Evolutionary conservation across 345 rosid species (phyloP), one percentile per base, ranked within the genome.

Genomic region (Sisymbrium irio): DNA sequence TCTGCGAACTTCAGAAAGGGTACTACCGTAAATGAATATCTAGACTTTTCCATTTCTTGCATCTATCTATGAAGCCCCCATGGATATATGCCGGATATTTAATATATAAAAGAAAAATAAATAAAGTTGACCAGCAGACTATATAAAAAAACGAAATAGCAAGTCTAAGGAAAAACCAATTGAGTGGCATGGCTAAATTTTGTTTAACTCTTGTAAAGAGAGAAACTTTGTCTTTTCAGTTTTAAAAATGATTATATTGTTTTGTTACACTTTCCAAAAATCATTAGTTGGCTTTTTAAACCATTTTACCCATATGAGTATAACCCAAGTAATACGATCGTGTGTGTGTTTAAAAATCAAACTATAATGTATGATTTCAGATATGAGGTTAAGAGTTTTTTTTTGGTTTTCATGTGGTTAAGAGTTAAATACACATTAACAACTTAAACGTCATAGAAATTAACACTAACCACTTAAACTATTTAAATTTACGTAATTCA

Each of bases 21-120:
- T 61, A 41, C 35, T n/a, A 42, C 40, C 4, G 75, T 76, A 61
- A 69, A 68, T 60, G 35, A 45, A 3, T 15, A 45, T 73, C 8
- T 39, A 37, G 22, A 25, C 12, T n/a, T 66, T 65, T 67, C 61
- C 60, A 67, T 67, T 51, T 51, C 47, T 22, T 37, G 33, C 60
- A 66, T 66, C 14, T 66, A 32, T 64, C 22, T 27, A 28, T 63
- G 54, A 61, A 13, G 7, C 19, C 19, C 7, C 47, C 64, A 20
- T 40, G 11, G 65, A 60, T 61, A 14, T 40, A 30, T 4, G 1
- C 4, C 12, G 27, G 25, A 18, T 47, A 35, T 35, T 1, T 7
- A 33, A 18, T 47, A 35, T 35, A 6, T 7, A 33, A 33, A 6
- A 33, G 7, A 45, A 45, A 20, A 18, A 47, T 19, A 47, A 1